Evolutionary conservation across 805 yeast genomes (phyloP), one percentile per base, ranked within the genome.

Genomic region (Ogataea methanolica): DNA sequence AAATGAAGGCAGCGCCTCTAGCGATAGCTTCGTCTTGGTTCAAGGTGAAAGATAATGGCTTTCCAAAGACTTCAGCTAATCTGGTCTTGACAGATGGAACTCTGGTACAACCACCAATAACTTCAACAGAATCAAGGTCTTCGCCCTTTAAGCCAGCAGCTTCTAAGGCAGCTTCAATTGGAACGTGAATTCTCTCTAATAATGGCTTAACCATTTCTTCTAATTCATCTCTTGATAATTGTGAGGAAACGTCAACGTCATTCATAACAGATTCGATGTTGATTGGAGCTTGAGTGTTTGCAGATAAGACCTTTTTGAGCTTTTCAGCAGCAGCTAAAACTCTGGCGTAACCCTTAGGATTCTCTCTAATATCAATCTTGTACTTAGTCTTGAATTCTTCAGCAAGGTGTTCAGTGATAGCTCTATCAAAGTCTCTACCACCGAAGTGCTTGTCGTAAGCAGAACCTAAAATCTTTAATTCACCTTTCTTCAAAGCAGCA

Each of bases 21-120:
- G 99, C 98, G 68, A 92, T 86, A 54, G 99, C 97, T 79, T 94
- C 99, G 68, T 94, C 99, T 76, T 91, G 97, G 80, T 94, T 94
- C 73, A 95, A 82, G 60, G 98, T 95, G 77, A 87, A 86, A 37
- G 97, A 88, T 67, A 94, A 77, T 61, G 75, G 84, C 75, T 87
- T 87, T 69, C 88, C 88, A 68, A 94, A 89, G 56, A 87, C 76
- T 66, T 84, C 87, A 59, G 85, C 59, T 60, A 94, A 78, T 65
- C 80, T 85, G 59, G 83, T 79, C 80, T 94, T 94, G 68, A 94
- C 76, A 47, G 87, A 74, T 68, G 99, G 99, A 57, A 94, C 96
- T 80, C 99, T 90, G 59, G 97, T 88, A 69, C 96, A 87, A 61
- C 99, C 99, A 75, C 99, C 99, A 66, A 94, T 85, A 51, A 94